Evolutionary conservation across 345 rosid species (phyloP), one percentile per base, ranked within the genome.

Genomic region (Kernera saxatilis): DNA sequence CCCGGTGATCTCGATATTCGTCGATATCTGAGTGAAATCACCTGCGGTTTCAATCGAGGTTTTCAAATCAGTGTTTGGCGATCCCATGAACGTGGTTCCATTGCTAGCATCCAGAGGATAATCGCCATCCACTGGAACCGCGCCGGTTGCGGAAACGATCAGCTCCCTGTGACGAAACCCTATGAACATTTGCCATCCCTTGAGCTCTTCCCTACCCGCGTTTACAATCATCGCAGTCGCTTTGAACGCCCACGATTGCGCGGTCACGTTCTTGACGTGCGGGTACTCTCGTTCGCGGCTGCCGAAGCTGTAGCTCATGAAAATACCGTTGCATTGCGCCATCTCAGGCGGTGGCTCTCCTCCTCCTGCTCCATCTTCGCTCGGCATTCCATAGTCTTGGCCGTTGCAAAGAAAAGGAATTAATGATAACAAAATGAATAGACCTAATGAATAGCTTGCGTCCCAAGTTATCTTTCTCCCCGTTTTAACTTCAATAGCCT

Each of bases 171-270:
- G 85, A 14, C 86, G 92, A 49, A 94, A 94, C 18, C 93, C 95
- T 6, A 91, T 43, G 33, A 71, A 83, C 84, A 88, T 80, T 64
- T 83, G 80, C 99, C 99, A 94, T 0, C 84, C 89, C 55, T 83
- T 85, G 0, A 94, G 60, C 74, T 88, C 96, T 9, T 82, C 88
- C 3, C n/a, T 35, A 1, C 91, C 99, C 0, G 83, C 35, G 51
- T 94, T 94, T n/a, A 83, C 56, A 15, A 94, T 79, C 8, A 84
- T 70, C 18, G 92, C 86, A 18, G 65, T 39, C 19, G 96, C 67
- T 64, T 83, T 83, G 62, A 94, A 94, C 26, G 96, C 85, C 99
- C 99, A 94, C 0, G 99, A 76, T 70, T 94, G 98, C 0, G 97
- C 96, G 5, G 86, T 73, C 26, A 80, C 88, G 56, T 94, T 91